A percentile compares a stretch with the other conserved stretches of the same genome.
Evolutionary conservation across 257 asterid genomes (phyloP).

Genomic region (Fraxinus quadrangulata): DNA sequence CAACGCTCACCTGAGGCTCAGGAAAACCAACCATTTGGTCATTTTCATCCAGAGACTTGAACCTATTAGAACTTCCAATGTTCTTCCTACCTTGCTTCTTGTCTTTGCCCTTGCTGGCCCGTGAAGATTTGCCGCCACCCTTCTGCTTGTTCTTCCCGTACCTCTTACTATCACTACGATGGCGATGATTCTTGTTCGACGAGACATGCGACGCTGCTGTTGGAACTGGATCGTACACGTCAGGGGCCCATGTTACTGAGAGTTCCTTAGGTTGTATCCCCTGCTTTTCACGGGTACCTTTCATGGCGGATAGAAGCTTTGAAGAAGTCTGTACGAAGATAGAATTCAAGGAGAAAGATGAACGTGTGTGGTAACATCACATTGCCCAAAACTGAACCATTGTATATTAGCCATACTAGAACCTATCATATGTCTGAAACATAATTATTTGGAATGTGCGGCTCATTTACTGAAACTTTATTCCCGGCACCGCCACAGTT

Average conservation of each 20-base stretch:
- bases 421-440: background rate
- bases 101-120: conserved; percentile 69
- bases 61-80: background rate
- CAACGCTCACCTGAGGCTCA: background rate
- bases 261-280: conserved; percentile 58
- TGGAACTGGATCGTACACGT: conserved; percentile 90
- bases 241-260: conserved; percentile 83
- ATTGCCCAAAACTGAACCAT: background rate
- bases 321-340: conserved; percentile 50
- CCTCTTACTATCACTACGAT: conserved; percentile 57
- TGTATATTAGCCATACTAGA: background rate
- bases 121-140: conserved; percentile 64
- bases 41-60: background rate
- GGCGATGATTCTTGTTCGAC: conserved; percentile 49
- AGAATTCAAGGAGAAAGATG: conserved; percentile 21
- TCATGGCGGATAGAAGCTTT: conserved; percentile 81
- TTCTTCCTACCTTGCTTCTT: conserved; percentile 67
- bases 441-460: background rate
- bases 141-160: conserved; percentile 71
- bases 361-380: background rate
- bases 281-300: conserved; percentile 89
- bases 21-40: background rate
- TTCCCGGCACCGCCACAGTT: background rate
- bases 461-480: background rate
- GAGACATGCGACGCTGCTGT: conserved; percentile 79